These are phyloP conservation scores for Teunomyces atbi DNA, from an alignment of 805 yeast genomes.

Conservation along the genomic window DNA sequence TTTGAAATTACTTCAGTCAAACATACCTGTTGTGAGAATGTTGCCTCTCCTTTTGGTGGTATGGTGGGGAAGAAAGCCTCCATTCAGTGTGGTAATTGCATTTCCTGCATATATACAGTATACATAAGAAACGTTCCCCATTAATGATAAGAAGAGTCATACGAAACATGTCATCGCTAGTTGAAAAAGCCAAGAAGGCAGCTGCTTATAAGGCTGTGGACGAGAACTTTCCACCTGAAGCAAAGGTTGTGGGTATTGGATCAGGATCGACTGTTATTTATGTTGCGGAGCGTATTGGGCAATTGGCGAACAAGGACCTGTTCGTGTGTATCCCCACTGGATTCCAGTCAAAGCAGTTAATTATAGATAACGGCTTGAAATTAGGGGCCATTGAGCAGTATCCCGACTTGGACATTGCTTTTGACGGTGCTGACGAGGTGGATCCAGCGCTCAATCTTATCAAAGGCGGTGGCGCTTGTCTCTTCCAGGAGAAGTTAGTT, in stretches of 20 bases:
- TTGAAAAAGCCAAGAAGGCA: constrained; percentile 81
- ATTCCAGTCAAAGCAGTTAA: constrained; percentile 87
- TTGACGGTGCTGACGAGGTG: constrained; percentile 98
- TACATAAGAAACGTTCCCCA: background rate
- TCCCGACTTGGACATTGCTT: constrained; percentile 84
- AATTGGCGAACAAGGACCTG: constrained; percentile 48
- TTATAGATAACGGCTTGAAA: constrained; percentile 73
- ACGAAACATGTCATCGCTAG: constrained; percentile 12
- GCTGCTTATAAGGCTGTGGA: constrained; percentile 95
- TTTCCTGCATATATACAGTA: background rate
- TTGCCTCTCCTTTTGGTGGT: too few species aligned
- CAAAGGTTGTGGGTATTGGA: constrained; percentile 87
- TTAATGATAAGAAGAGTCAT: constrained; percentile 2
- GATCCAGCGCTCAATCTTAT: constrained; percentile 79
- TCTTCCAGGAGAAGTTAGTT: constrained; percentile 93
- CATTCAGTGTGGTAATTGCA: too few species aligned
- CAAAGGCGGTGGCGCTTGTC: constrained; percentile 99
- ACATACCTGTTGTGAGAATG: too few species aligned
- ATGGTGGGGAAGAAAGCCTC: too few species aligned
- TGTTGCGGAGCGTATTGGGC: constrained; percentile 92
- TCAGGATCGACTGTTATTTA: constrained; percentile 98
- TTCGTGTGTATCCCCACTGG: constrained; percentile 94
- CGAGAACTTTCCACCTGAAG: constrained; percentile 67
- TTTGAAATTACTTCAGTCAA: too few species aligned
- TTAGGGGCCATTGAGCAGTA: constrained; percentile 82